These are phyloP conservation scores for Tricholoma hemisulphureum DNA, from an alignment of 768 basidiomycete species.

Conservation along the genomic window DNA sequence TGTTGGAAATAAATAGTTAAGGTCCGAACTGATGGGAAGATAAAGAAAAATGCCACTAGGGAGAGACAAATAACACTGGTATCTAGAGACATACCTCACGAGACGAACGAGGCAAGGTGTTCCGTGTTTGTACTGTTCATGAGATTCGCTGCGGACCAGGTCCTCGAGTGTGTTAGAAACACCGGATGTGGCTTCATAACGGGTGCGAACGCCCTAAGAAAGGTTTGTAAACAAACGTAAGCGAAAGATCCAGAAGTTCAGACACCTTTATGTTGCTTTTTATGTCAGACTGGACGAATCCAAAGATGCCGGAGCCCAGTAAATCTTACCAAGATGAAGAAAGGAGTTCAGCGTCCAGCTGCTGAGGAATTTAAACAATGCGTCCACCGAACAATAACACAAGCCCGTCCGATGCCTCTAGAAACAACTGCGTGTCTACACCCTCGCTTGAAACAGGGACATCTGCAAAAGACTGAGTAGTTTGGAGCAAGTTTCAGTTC, in stretches of 20 bases:
- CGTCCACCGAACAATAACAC: conserved; percentile 65
- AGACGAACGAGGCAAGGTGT: conserved; percentile 66
- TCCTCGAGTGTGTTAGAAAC: conserved; percentile 57
- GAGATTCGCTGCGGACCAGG: conserved; percentile 52
- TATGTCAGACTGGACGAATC: conserved; percentile 72
- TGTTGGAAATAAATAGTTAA: conserved; percentile 25
- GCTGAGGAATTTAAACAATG: conserved; percentile 5
- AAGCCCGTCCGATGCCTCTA: conserved; percentile 87
- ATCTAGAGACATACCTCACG: conserved; percentile 47
- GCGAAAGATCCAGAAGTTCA: conserved; percentile 27
- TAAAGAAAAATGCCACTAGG: background rate
- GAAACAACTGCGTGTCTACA: conserved; percentile 76
- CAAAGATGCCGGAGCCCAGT: conserved; percentile 66
- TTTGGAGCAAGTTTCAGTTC: no score
- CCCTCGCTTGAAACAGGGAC: conserved; percentile 75
- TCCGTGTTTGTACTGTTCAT: conserved; percentile 44
- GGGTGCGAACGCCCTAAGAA: conserved; percentile 65
- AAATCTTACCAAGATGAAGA: conserved; percentile 45
- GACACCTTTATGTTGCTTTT: conserved; percentile 64
- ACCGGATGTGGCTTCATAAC: conserved; percentile 43
- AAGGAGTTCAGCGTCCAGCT: conserved; percentile 10
- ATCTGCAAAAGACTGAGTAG: conserved; percentile 89
- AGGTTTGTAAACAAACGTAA: conserved; percentile 5
- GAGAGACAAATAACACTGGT: conserved; percentile 1
- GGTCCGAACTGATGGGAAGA: conserved; percentile 1